These are phyloP conservation scores for Leptomonas seymouri DNA, from an alignment of 208 protist genomes.

Conservation along the genomic window DNA sequence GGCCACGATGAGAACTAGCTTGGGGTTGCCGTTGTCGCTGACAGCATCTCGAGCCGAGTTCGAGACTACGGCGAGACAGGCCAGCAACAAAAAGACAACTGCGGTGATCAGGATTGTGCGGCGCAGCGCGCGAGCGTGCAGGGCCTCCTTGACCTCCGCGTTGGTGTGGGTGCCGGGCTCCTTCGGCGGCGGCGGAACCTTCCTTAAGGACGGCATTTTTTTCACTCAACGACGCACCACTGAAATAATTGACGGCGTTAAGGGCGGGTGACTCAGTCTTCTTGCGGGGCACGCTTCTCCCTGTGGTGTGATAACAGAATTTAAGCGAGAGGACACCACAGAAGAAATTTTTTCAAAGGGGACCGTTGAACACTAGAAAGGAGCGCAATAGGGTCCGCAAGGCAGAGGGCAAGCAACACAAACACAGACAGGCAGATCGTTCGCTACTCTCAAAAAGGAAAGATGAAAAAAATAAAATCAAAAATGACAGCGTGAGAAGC, in stretches of 20 bases:
- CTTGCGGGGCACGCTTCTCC: not conserved
- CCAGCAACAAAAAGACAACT: conserved; percentile 70
- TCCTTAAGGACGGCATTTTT: conserved; percentile 31
- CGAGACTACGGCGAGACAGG: conserved; percentile 63
- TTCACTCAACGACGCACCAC: not conserved
- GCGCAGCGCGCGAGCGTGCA: conserved; percentile 62
- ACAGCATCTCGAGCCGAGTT: conserved; percentile 43
- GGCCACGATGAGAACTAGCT: conserved; percentile 57
- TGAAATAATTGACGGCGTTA: too few species aligned
- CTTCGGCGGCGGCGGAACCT: conserved; percentile 44
- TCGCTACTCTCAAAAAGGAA: too few species aligned
- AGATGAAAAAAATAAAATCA: too few species aligned
- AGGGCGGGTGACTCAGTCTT: conserved; percentile 7
- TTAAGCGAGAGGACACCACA: too few species aligned
- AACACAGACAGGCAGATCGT: too few species aligned
- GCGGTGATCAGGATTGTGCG: conserved; percentile 63
- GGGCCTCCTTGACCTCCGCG: conserved; percentile 67
- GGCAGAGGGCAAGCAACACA: too few species aligned
- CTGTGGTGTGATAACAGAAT: too few species aligned
- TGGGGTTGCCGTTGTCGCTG: conserved; percentile 29
- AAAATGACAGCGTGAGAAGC: too few species aligned
- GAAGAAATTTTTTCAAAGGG: too few species aligned
- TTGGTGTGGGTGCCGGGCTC: conserved; percentile 73
- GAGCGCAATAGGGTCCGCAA: too few species aligned
- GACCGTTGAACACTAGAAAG: too few species aligned